Base-by-base conservation (phyloP, 1,139 yeast species). In the Geotrichum citri-aurantii region DNA sequence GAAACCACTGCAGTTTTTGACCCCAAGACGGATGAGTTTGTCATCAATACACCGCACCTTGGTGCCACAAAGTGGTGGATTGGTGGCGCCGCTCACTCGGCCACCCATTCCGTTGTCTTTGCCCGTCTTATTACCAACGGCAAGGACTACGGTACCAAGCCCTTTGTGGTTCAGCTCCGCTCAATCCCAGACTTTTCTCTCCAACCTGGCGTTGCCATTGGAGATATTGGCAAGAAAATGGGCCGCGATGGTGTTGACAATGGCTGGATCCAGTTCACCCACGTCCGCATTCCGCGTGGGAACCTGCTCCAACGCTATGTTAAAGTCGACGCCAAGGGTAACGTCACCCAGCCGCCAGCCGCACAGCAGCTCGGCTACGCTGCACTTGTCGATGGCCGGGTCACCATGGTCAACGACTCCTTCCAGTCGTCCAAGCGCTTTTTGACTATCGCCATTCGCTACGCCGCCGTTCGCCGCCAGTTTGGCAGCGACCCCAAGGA, bases 1-100 rank as follows among this genome's bases (percentile, higher is more conserved):
- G 95, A 90, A 73, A 90, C 97, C 7, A 87, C 91, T 19, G 96
- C 96, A 10, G 85, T 87, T 46, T 89, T 80, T 69, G 87, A 88
- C 70, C 77, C 78, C 50, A 76, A 74, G 29, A 79, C 79, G 29
- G 89, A 88, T 67, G 81, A 83, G 63, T 88, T 90, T 66, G 73
- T 81, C 57, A 83, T 90, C 65, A 84, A 87, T 71, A 90, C 97
- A 21, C 97, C 97, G 2, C 88, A 88, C 70, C 75, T 88, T 63
- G 89, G 93, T 56, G 96, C 97, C 47, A 89, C 96, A 56, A 90
- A 90, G 74, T 90, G 96, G 96, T 90, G 97, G 97, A 90, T 90
- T 69, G 97, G 96, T 58, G 97, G 97, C 68, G 96, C 96, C 51
- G 96, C 96, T 5, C 95, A 88, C 70, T 85, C 95, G 14, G 86